These are phyloP conservation scores for Passiflora organensis DNA, from an alignment of 345 rosid species.

Conservation along the genomic window DNA sequence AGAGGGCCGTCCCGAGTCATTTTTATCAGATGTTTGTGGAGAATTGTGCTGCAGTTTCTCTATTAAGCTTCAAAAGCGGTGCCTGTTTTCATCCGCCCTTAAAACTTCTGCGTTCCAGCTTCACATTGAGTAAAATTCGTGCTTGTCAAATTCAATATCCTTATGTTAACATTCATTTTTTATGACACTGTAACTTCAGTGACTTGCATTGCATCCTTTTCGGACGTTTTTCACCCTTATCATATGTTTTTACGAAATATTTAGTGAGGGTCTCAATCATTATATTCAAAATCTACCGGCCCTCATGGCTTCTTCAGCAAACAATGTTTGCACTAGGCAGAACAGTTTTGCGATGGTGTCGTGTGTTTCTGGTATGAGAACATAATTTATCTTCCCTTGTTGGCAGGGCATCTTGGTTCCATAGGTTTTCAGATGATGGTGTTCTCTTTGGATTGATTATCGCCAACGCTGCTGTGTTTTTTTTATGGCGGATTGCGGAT, in stretches of 20 bases:
- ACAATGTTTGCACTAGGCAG: constrained; percentile 2
- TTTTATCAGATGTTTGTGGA: too few relatives aligned
- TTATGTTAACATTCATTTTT: too few relatives aligned
- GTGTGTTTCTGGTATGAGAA: neutral
- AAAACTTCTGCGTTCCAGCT: too few relatives aligned
- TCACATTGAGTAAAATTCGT: too few relatives aligned
- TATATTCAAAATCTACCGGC: neutral
- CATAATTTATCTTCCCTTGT: constrained; percentile 21
- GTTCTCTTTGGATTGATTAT: constrained; percentile 61
- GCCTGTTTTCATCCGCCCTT: too few relatives aligned
- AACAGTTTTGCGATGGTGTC: neutral
- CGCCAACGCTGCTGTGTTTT: constrained; percentile 63
- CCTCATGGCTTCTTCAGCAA: neutral
- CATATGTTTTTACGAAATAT: neutral
- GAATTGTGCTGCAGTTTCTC: too few relatives aligned
- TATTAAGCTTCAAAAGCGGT: too few relatives aligned
- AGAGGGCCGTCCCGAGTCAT: too few relatives aligned
- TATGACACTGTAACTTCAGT: too few relatives aligned
- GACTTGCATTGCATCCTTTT: too few relatives aligned
- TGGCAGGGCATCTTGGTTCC: constrained; percentile 65
- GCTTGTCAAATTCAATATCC: too few relatives aligned
- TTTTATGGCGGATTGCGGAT: constrained; percentile 63
- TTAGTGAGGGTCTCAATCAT: neutral
- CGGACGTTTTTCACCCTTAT: too few relatives aligned
- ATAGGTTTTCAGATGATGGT: constrained; percentile 29